Base-by-base conservation (phyloP, 2,329 filamentous ascomycete species). In the Penicillium sp. region DNA sequence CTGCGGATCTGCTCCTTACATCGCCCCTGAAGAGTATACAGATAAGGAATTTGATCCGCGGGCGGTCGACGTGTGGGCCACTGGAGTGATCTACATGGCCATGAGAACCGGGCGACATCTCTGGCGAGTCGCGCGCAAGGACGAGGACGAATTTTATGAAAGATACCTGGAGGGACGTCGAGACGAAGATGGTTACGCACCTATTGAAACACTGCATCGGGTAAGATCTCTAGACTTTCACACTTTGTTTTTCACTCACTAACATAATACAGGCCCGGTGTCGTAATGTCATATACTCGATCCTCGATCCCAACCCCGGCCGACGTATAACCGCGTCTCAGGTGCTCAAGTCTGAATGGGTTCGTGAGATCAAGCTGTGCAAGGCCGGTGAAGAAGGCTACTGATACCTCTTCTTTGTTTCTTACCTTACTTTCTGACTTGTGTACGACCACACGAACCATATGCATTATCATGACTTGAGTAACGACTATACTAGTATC, bases 21-120 rank as follows among this genome's bases (percentile, higher is more conserved):
- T 99, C 64, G 90, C 94, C 1, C 94, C 94, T 0, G 94, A 99
- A 71, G 94, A 99, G 72, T 99, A 99, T 67, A 84, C 87, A 1
- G 92, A 96, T 69, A 91, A 88, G 71, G 94, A 99, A 71, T 99
- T 99, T 63, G 94, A 99, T 68, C 94, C 94, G 28, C 84, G 94
- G 57, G 93, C 94, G n/a, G 93, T 99, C 49, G 94, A 99, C 68
- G 88, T 97, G 14, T 99, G 94, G 94, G 94, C 94, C 23, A 96
- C 91, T 59, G 94, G 94, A 69, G 94, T 99, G 52, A 99, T 99
- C 59, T 99, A 99, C 77, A 99, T 99, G 94, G 94, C 94, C 14
- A 99, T 99, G 94, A 84, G 94, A 58, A 97, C 93, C 1, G 94
- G 94, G 5, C 84, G 94, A 53, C 94, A 99, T 73, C 80, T 99